A percentile compares a stretch with the other conserved stretches of the same genome.
Conservation (phyloP, 108 stramenopile species). For the Skeletonema grethae region DNA sequence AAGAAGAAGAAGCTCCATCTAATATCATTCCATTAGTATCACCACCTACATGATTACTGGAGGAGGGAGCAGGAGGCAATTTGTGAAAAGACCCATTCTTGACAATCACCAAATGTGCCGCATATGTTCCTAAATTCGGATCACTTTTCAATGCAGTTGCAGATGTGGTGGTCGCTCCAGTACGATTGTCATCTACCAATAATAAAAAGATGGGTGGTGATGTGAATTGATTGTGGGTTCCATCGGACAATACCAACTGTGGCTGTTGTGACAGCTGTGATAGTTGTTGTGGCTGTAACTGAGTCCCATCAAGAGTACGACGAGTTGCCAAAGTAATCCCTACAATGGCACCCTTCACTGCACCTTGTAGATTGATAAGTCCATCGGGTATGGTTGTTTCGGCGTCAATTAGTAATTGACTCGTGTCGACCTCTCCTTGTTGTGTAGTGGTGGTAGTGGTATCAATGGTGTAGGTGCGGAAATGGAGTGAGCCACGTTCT, state of each 20-base stretch:
- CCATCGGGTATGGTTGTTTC: not conserved
- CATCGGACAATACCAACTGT: slow-evolving; percentile 10
- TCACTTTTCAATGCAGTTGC: not conserved
- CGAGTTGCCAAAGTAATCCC: slow-evolving; percentile 33
- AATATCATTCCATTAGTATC: not conserved
- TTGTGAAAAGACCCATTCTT: slow-evolving; percentile 67
- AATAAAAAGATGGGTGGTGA: slow-evolving; percentile 65
- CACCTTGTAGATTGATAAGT: slow-evolving; percentile 26
- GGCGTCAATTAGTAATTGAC: slow-evolving; percentile 20
- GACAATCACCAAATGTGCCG: slow-evolving; percentile 61
- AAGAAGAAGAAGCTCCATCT: not conserved
- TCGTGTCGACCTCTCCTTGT: slow-evolving; percentile 2
- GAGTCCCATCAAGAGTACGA: slow-evolving; percentile 38
- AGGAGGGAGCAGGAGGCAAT: slow-evolving; percentile 25
- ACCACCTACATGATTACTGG: not conserved
- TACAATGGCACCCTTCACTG: slow-evolving; percentile 41
- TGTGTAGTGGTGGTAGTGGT: not conserved
- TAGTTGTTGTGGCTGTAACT: slow-evolving; percentile 11
- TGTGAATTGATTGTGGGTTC: not conserved
- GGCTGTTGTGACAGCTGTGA: not conserved
- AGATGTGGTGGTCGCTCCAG: slow-evolving; percentile 23
- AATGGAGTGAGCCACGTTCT: slow-evolving; percentile 78
- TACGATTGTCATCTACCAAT: slow-evolving; percentile 76
- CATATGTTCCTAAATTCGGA: slow-evolving; percentile 57
- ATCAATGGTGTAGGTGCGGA: slow-evolving; percentile 53